Evolutionary conservation across 345 rosid genomes (phyloP).

Genomic region (Citrus cavaleriei): DNA sequence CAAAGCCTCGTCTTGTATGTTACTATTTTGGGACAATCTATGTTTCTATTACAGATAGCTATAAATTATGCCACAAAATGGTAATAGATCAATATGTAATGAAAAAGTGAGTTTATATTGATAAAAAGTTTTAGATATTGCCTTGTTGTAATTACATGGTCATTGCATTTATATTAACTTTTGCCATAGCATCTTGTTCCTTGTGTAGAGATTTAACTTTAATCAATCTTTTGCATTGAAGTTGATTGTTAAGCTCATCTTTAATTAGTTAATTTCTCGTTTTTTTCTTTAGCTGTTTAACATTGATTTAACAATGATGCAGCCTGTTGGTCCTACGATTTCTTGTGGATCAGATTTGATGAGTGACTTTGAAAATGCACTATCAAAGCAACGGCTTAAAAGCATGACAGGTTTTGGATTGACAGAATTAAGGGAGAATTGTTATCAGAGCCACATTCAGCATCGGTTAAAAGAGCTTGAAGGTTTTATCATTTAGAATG

Average conservation of each 20-base stretch:
- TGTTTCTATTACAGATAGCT: background rate
- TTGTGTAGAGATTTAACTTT: background rate
- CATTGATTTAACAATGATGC: constrained; percentile 12
- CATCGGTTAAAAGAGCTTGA: constrained; percentile 81
- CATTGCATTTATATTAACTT: background rate
- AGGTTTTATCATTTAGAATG: constrained; percentile 46
- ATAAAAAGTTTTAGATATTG: background rate
- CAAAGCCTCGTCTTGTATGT: background rate
- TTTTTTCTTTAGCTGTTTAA: background rate
- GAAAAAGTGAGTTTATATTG: background rate
- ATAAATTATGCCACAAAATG: background rate
- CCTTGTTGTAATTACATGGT: background rate
- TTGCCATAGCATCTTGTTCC: background rate
- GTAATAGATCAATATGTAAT: background rate
- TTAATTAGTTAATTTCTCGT: background rate
- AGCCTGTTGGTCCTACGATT: constrained; percentile 40
- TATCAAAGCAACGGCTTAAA: constrained; percentile 54
- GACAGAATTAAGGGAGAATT: constrained; percentile 46
- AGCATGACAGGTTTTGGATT: constrained; percentile 56
- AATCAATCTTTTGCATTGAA: background rate
- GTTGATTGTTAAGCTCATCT: background rate
- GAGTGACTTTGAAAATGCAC: constrained; percentile 80
- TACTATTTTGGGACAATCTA: background rate
- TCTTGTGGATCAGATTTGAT: constrained; percentile 57
- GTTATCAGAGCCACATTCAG: constrained; percentile 50